Evolutionary conservation across 805 yeast species (phyloP), one percentile per base, ranked within the genome.

Genomic region (Priceomyces castillae): DNA sequence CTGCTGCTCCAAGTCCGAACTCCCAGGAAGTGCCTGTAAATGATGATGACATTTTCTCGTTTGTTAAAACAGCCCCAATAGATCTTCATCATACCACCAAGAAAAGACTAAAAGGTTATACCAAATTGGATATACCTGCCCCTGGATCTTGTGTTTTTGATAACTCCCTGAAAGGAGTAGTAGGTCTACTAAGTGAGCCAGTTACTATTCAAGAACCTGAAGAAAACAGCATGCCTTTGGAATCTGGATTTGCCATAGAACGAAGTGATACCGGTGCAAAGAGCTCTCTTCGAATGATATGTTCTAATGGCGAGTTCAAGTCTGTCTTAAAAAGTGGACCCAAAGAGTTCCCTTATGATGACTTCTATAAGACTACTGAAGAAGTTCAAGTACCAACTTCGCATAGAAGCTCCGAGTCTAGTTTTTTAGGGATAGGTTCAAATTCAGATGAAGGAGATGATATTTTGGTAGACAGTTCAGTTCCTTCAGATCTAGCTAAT

Each of bases 271-370:
- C 22, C 7, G 20, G n/a, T 9, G 17, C 38, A 16, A 39, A n/a
- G 16, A n/a, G 22, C 23, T 39, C 46, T 7, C 15, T 43, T 11
- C 34, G 34, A 20, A 33, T 39, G 36, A 34, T 34, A 14, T 31
- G 43, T 7, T 43, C 46, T 5, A 25, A 34, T 34, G 43, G 46
- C 11, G 39, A 30, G 10, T 22, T 39, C 20, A 11, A 18, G 12
- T 2, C 43, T 2, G 20, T 38, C 15, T 15, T 11, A n/a, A 39
- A 19, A n/a, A 30, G 16, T 11, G 20, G 17, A 6, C 7, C 31
- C 33, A 9, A 22, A 15, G 46, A 46, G 6, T 42, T 39, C n/a
- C 46, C 49, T 2, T 44, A 35, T 34, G 39, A 39, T 16, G 40
- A 34, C 10, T 37, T 34, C 16, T 38, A 43, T 38, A 23, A 26